These are phyloP conservation scores for Sclerotinia borealis DNA, from an alignment of 2,329 filamentous ascomycete species.

Conservation along the genomic window DNA sequence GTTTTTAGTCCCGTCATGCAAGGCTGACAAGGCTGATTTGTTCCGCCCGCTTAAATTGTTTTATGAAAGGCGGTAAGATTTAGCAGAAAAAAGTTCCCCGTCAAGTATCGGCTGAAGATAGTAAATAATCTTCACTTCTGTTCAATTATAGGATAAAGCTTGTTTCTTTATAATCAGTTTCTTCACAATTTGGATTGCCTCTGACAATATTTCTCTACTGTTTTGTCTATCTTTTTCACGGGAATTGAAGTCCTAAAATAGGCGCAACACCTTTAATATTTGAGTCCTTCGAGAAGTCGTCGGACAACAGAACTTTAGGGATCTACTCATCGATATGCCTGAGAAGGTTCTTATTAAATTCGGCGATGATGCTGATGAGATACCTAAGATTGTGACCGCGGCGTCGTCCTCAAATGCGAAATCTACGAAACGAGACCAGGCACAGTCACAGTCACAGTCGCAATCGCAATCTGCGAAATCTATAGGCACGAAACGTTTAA, in stretches of 20 bases:
- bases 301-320: background rate
- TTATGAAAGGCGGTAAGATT: background rate
- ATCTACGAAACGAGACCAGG: slow-evolving; percentile 22
- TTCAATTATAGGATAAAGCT: background rate
- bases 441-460: slow-evolving; percentile 5
- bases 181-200: background rate
- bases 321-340: slow-evolving; percentile 32
- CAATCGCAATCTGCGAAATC: background rate
- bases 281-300: background rate
- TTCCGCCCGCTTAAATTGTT: background rate
- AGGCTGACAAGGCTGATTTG: background rate
- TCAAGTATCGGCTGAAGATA: background rate
- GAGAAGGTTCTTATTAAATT: slow-evolving; percentile 38
- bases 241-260: background rate
- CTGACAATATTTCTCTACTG: background rate
- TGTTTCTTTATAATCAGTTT: background rate
- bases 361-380: slow-evolving; percentile 26
- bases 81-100: background rate
- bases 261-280: background rate
- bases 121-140: background rate
- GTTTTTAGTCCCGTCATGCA: background rate
- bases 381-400: background rate
- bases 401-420: background rate
- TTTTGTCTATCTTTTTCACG: background rate
- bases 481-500: slow-evolving; percentile 16